Evolutionary conservation across 116 monocot genomes (phyloP).

Genomic region (Posidonia oceanica): DNA sequence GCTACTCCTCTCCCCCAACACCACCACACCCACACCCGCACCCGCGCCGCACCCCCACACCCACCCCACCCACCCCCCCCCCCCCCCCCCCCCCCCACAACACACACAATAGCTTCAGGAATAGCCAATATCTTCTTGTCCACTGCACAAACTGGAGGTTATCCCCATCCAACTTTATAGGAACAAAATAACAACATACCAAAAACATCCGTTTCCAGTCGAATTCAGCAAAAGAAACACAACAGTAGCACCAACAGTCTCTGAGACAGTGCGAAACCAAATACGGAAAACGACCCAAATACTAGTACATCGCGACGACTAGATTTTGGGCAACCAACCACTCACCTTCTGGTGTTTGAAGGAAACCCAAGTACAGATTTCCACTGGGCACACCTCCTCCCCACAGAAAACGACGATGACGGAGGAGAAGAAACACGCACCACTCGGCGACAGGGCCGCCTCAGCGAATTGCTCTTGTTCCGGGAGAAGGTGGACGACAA

Average conservation of each 20-base stretch:
- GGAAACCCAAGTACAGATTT: neutral
- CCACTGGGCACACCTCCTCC: slow-evolving; percentile 3
- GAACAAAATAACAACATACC: neutral
- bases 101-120: neutral
- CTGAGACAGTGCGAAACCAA: neutral
- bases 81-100: too few species aligned
- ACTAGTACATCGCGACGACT: neutral
- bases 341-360: slow-evolving; percentile 1
- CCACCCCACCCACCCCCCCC: neutral
- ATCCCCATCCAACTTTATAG: neutral
- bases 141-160: neutral
- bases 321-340: neutral
- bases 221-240: neutral
- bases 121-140: too few species aligned
- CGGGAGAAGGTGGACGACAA: slow-evolving; percentile 5
- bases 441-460: neutral
- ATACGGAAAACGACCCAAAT: neutral
- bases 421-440: neutral
- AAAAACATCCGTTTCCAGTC: neutral
- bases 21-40: too few species aligned
- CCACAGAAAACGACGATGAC: neutral
- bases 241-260: neutral
- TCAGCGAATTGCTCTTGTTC: neutral
- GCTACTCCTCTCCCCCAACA: too few species aligned
- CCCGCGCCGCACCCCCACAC: too few species aligned